Percentiles rank a stretch among this genome's conserved stretches.
These are phyloP conservation scores for Hymenoscyphus linearis DNA, from an alignment of 2,329 filamentous ascomycete species.

Conservation along the genomic window DNA sequence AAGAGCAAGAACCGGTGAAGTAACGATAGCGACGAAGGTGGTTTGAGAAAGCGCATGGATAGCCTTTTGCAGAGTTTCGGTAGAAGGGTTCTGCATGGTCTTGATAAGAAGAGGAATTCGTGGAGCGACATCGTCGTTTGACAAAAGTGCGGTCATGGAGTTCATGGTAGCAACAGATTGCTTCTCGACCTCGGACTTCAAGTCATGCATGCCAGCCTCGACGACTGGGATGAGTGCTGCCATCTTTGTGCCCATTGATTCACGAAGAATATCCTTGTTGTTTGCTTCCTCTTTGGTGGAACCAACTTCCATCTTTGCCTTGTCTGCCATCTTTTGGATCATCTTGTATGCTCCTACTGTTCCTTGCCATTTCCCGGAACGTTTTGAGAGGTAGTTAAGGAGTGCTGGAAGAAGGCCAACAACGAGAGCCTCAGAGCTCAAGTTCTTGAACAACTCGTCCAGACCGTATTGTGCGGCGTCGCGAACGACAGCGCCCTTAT, in stretches of 20 bases:
- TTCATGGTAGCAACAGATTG: conserved; percentile 91
- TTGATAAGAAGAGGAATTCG: conserved; percentile 89
- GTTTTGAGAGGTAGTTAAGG: conserved; percentile 69
- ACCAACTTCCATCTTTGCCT: conserved; percentile 80
- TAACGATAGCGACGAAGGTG: conserved; percentile 96
- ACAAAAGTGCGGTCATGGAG: conserved; percentile 79
- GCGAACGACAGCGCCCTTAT: conserved; percentile 83
- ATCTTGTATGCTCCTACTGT: conserved; percentile 80
- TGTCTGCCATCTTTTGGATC: conserved; percentile 90
- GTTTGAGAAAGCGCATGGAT: conserved; percentile 96
- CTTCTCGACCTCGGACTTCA: conserved; percentile 85
- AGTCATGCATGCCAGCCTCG: conserved; percentile 90
- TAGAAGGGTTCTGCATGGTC: conserved; percentile 89
- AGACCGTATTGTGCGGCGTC: conserved; percentile 93
- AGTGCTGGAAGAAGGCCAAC: conserved; percentile 76
- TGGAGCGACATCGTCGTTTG: conserved; percentile 94
- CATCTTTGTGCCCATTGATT: conserved; percentile 83
- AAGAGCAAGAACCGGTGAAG: conserved; percentile 88
- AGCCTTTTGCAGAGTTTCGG: conserved; percentile 85
- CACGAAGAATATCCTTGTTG: conserved; percentile 83
- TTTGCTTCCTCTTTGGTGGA: conserved; percentile 74
- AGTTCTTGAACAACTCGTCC: conserved; percentile 75
- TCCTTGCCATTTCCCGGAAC: conserved; percentile 95
- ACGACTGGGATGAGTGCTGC: conserved; percentile 86
- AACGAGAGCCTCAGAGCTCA: conserved; percentile 78